Conservation (phyloP, 2,329 filamentous ascomycete genomes). For the Ceratocystis destructans region DNA sequence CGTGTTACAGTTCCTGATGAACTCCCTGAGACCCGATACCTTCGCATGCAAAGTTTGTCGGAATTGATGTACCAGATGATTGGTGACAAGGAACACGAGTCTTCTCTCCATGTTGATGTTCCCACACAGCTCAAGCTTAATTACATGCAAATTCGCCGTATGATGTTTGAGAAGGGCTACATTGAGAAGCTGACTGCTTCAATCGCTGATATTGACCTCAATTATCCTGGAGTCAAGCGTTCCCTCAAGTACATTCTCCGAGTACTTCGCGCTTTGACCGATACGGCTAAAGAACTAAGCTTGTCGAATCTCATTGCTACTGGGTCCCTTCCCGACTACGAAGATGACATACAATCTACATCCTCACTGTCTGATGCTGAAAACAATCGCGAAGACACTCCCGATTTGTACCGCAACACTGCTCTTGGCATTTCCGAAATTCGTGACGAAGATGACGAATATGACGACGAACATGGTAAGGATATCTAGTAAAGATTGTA, state of each 20-base stretch:
- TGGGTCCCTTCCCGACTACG: slow-evolving; percentile 48
- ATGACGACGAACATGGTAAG: slow-evolving; percentile 40
- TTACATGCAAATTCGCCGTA: slow-evolving; percentile 60
- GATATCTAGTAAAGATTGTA: neutral
- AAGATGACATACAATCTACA: slow-evolving; percentile 73
- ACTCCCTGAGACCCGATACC: slow-evolving; percentile 70
- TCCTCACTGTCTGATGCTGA: slow-evolving; percentile 83
- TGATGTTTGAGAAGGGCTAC: slow-evolving; percentile 98
- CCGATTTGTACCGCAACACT: slow-evolving; percentile 92
- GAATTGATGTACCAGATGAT: slow-evolving; percentile 92
- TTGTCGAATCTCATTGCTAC: slow-evolving; percentile 62
- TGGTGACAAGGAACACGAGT: slow-evolving; percentile 53
- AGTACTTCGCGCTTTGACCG: slow-evolving; percentile 74
- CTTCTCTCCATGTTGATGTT: slow-evolving; percentile 30
- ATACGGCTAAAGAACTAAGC: slow-evolving; percentile 74
- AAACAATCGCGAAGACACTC: slow-evolving; percentile 83
- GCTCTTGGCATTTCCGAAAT: slow-evolving; percentile 89
- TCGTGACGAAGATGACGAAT: slow-evolving; percentile 47
- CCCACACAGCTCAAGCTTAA: slow-evolving; percentile 29
- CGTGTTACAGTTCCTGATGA: slow-evolving; percentile 71
- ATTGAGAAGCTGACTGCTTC: slow-evolving; percentile 77
- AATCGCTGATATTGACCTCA: slow-evolving; percentile 89
- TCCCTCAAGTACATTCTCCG: slow-evolving; percentile 93
- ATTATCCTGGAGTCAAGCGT: slow-evolving; percentile 82
- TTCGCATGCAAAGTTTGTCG: slow-evolving; percentile 70